A percentile compares a stretch with the other conserved stretches of the same genome.
These are phyloP conservation scores for Bretschneidera sinensis DNA, from an alignment of 345 rosid genomes.

Conservation along the genomic window DNA sequence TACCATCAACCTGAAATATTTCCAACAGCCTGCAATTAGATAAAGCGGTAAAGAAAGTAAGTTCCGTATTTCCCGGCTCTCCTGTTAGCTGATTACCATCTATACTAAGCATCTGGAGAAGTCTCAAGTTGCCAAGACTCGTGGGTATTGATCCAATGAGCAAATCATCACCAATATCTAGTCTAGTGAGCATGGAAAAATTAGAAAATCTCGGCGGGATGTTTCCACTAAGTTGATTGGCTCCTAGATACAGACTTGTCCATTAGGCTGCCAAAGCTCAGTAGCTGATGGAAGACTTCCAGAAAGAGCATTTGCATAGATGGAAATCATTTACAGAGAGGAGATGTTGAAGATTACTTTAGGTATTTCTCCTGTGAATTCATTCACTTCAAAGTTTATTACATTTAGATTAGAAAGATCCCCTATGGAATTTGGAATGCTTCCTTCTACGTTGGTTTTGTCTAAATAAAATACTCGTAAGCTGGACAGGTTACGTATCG, in stretches of 20 bases:
- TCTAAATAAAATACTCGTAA: background rate
- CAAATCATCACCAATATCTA: background rate
- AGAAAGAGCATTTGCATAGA: background rate
- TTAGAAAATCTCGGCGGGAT: conserved; percentile 1
- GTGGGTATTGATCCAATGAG: conserved; percentile 5
- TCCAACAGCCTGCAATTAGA: background rate
- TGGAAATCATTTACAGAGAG: background rate
- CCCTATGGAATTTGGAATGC: background rate
- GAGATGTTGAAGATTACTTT: conserved; percentile 4
- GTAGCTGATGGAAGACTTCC: background rate
- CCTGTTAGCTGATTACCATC: background rate
- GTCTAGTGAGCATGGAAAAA: background rate
- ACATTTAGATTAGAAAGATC: conserved; percentile 1
- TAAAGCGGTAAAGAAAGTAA: conserved; percentile 1
- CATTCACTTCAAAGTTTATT: conserved; percentile 1
- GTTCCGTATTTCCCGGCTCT: conserved; percentile 9
- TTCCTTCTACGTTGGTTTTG: conserved; percentile 1
- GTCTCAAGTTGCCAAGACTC: background rate
- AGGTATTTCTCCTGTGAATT: conserved; percentile 3
- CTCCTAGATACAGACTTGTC: background rate
- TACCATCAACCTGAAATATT: background rate
- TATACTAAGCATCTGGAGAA: background rate
- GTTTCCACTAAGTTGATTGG: background rate
- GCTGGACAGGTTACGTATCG: background rate
- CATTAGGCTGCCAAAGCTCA: background rate